Evolutionary conservation across 139 green algal species (phyloP), one percentile per base, ranked within the genome.

Genomic region (Chlorella sp.): DNA sequence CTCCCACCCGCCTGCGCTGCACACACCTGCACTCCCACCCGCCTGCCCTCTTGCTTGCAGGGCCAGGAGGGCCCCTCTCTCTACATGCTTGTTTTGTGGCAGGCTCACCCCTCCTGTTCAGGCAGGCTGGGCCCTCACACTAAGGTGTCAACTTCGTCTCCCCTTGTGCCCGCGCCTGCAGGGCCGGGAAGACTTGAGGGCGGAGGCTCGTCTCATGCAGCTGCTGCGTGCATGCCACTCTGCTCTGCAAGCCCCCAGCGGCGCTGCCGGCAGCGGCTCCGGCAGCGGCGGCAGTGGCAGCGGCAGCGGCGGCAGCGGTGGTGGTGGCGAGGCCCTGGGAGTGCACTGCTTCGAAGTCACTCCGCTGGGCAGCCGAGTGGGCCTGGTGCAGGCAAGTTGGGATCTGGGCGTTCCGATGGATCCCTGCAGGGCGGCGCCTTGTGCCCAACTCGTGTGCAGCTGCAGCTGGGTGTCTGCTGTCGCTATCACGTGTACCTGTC

Each of bases 151-250:
- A 68, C 24, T 12, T 37, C 11, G 3, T 3, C 39, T 69, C 24
- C 4, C 79, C 34, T 37, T n/a, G 9, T 53, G 34, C 36, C 24
- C 40, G 64, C 79, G 0, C 28, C 53, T 86, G 83, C 88, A 94
- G 91, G 96, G 97, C 0, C 86, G 94, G 18, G 97, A 99, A 83
- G 97, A 99, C 73, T 91, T 99, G 89, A 89, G 96, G 1, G 91
- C 97, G 57, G 97, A 99, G 81, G 95, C 96, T 79, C 91, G 94
- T 34, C 86, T 99, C 9, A 96, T 97, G 95, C 96, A 98, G 91
- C 86, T 98, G 34, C 85, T 96, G 42, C 86, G 69, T 21, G 80
- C 77, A n/a, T 85, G 88, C n/a, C 96, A 97, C 32, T 76, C 60
- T 0, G 53, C 96, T 34, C 89, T 98, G 37, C 61, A 76, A 14